Evolutionary conservation across 805 yeast species (phyloP).

Genomic region (Starmera caribaea): DNA sequence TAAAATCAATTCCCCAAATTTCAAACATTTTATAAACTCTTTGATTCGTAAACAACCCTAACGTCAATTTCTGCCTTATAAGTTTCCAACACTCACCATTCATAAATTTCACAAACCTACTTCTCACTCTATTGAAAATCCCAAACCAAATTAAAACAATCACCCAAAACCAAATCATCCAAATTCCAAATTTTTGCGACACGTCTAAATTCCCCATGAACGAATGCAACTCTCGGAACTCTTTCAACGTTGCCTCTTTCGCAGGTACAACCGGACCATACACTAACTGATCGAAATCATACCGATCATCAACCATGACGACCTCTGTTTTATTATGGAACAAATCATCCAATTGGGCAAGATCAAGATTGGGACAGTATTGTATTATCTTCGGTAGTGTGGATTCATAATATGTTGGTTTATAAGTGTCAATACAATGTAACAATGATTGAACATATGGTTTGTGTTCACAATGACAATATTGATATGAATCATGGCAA

Average conservation of each 20-base stretch:
- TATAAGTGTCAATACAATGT: slow-evolving; percentile 11
- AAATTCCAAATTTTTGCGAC: slow-evolving; percentile 13
- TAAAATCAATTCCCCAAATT: too few relatives aligned
- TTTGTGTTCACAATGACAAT: slow-evolving; percentile 11
- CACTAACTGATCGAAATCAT: background rate
- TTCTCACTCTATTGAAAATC: slow-evolving; percentile 10
- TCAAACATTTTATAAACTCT: too few relatives aligned
- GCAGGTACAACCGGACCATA: slow-evolving; percentile 10
- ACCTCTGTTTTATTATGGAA: background rate
- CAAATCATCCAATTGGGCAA: slow-evolving; percentile 5
- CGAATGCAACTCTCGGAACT: slow-evolving; percentile 14
- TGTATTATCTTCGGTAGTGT: slow-evolving; percentile 6
- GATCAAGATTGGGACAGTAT: slow-evolving; percentile 1
- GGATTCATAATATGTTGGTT: slow-evolving; percentile 3
- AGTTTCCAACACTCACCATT: slow-evolving; percentile 6
- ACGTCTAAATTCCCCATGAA: slow-evolving; percentile 16
- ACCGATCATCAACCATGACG: slow-evolving; percentile 1
- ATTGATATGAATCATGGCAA: slow-evolving; percentile 8
- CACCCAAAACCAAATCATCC: slow-evolving; percentile 14
- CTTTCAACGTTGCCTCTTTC: slow-evolving; percentile 2
- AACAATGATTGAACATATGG: slow-evolving; percentile 13
- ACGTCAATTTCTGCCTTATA: slow-evolving; percentile 9
- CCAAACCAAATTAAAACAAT: slow-evolving; percentile 9
- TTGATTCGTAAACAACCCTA: slow-evolving; percentile 6
- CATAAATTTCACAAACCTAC: slow-evolving; percentile 5